Evolutionary conservation across 164 flowering plant genomes (phyloP), one percentile per base, ranked within the genome.

Genomic region (Berberis thunbergii): DNA sequence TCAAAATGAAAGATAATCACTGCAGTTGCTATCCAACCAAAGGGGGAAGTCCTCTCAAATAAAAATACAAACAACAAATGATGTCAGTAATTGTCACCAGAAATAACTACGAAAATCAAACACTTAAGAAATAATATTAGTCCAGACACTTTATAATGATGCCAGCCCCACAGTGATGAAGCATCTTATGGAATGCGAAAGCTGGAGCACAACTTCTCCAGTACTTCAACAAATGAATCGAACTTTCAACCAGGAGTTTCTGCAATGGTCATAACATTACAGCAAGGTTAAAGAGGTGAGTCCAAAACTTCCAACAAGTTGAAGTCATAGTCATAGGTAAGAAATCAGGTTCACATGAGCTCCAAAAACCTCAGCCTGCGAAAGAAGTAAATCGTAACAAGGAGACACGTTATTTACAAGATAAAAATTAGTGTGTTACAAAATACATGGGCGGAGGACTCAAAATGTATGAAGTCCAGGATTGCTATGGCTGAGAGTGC

Each of bases 231-330:
- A 45, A 6, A 53, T 10, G 63, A 68, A 68, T 72, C 56, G 64
- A 62, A 55, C 70, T 73, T 73, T 52, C 3, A 62, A 60, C 67
- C 55, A n/a, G 67, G 54, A 57, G 57, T 82, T 80, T 83, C 98
- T 92, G 98, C 98, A 91, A 84, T 81, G 84, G 74, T 43, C 86
- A 88, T 80, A 87, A 92, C 88, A 92, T 83, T 72, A 89, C 81
- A 89, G 79, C 90, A 88, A 91, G 85, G 87, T 87, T 89, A 86
- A 81, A 82, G 90, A 79, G 70, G 84, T 84, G 87, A 89, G 94
- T 87, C 94, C 81, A 83, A 88, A 91, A 91, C 88, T 84, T 86
- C 93, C 88, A 91, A 84, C 80, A 80, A 78, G 77, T 71, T 65
- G 76, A 79, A 80, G 78, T 74, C 95, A 88, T 82, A 84, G 84